Evolutionary conservation across 1,139 yeast species (phyloP).

Genomic region (Zygosaccharomyces pseudobailii): DNA sequence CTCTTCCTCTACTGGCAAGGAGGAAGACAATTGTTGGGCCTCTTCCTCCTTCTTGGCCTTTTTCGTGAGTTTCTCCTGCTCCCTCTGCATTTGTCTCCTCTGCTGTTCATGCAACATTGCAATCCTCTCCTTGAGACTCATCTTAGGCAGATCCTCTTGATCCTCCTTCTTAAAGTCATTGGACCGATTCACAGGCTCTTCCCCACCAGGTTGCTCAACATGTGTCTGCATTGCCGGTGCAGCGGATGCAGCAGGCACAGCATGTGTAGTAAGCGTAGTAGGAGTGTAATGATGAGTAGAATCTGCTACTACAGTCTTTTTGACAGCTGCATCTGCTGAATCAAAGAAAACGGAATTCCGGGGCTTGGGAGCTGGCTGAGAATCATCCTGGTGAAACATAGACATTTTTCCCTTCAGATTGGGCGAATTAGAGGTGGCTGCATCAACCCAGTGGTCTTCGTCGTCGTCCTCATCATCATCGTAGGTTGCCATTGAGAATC

Average conservation of each 20-base stretch:
- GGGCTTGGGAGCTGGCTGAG: conserved; percentile 12
- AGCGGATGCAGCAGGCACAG: neutral
- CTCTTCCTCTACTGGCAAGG: conserved; percentile 3
- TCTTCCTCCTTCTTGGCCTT: conserved; percentile 52
- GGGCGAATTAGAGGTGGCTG: conserved; percentile 5
- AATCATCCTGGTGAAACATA: conserved; percentile 12
- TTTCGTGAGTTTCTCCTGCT: conserved; percentile 55
- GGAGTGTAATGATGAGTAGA: conserved; percentile 16
- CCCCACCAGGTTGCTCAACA: conserved; percentile 2
- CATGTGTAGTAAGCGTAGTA: conserved; percentile 12
- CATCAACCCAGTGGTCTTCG: conserved; percentile 12
- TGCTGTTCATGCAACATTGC: conserved; percentile 78
- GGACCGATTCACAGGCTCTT: conserved; percentile 20
- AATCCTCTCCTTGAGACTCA: conserved; percentile 83
- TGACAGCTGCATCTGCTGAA: conserved; percentile 7
- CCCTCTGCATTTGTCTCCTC: conserved; percentile 72
- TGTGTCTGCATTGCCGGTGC: neutral
- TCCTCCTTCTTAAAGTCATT: conserved; percentile 39
- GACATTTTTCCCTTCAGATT: conserved; percentile 17
- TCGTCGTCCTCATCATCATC: conserved; percentile 3
- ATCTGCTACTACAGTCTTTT: conserved; percentile 15
- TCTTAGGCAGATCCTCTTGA: conserved; percentile 56
- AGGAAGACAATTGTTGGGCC: conserved; percentile 32
- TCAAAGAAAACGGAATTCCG: conserved; percentile 8
- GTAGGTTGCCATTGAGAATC: neutral